Evolutionary conservation across 208 protist genomes (phyloP).

Genomic region (Acanthamoeba culbertsoni): DNA sequence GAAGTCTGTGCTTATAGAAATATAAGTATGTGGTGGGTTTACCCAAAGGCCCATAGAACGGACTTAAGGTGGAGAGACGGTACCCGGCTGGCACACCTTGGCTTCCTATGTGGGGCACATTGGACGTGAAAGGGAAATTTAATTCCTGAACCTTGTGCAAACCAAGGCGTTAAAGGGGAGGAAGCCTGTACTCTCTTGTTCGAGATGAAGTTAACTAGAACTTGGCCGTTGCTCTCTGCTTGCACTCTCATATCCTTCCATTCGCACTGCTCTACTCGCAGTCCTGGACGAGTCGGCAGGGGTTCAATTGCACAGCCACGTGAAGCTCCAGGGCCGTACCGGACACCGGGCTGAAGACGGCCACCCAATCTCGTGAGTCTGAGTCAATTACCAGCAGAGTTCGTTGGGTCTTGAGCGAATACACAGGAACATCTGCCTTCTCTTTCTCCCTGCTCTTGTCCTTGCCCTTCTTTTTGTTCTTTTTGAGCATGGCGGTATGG

Average conservation of each 20-base stretch:
- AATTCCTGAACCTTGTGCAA: not conserved
- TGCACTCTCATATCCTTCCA: constrained; percentile 47
- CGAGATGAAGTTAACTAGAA: not conserved
- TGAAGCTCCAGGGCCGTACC: too few species aligned
- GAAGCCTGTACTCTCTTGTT: not conserved
- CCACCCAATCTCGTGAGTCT: not conserved
- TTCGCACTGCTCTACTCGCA: constrained; percentile 25
- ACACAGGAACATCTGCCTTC: not conserved
- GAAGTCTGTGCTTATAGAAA: not conserved
- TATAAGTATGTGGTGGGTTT: not conserved
- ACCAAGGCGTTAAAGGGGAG: not conserved
- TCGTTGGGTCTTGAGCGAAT: not conserved
- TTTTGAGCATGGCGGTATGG: too few species aligned
- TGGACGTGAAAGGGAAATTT: not conserved
- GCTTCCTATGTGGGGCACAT: not conserved
- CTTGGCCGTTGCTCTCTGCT: constrained; percentile 21
- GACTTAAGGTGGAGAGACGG: not conserved
- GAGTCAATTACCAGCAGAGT: constrained; percentile 14
- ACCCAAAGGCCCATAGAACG: not conserved
- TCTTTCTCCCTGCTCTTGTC: not conserved
- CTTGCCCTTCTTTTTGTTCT: not conserved
- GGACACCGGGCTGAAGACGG: not conserved
- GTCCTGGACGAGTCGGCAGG: not conserved
- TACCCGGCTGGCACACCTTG: not conserved
- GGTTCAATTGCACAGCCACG: too few species aligned